A percentile compares a stretch with the other conserved stretches of the same genome.
Evolutionary conservation across 179 eudicot genomes (phyloP).

Genomic region (Nepenthes alata): DNA sequence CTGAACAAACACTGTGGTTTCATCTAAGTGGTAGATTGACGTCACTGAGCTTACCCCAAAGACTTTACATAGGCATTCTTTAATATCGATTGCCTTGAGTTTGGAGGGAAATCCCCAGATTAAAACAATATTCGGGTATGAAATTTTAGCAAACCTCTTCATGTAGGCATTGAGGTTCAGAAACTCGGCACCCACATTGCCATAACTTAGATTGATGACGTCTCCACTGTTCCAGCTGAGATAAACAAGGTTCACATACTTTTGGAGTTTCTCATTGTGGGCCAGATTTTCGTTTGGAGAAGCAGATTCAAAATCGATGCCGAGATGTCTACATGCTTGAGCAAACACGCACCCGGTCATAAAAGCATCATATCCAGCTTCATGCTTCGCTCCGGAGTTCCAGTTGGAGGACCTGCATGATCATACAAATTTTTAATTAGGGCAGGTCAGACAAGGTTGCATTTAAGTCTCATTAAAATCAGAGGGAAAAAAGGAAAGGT

Average conservation of each 20-base stretch:
- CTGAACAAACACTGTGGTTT: slow-evolving; percentile 73
- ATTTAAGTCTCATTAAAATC: too few relatives aligned
- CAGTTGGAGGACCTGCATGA: slow-evolving; percentile 69
- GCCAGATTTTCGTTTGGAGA: slow-evolving; percentile 20
- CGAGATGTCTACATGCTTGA: slow-evolving; percentile 65
- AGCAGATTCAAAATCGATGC: slow-evolving; percentile 27
- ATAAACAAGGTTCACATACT: slow-evolving; percentile 58
- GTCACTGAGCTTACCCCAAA: slow-evolving; percentile 58
- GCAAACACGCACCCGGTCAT: slow-evolving; percentile 97
- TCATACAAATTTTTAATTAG: background rate
- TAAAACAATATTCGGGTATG: slow-evolving; percentile 42
- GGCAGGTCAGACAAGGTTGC: background rate
- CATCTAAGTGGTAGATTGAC: slow-evolving; percentile 54
- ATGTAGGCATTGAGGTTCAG: slow-evolving; percentile 11
- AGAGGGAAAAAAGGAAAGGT: too few relatives aligned
- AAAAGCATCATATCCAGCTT: slow-evolving; percentile 97
- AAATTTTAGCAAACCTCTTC: slow-evolving; percentile 23
- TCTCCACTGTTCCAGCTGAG: slow-evolving; percentile 81
- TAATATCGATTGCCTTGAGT: slow-evolving; percentile 54
- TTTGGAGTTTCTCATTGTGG: slow-evolving; percentile 49
- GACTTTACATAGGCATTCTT: slow-evolving; percentile 39
- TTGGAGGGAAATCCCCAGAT: slow-evolving; percentile 64
- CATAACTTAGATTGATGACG: slow-evolving; percentile 57
- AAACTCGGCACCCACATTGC: slow-evolving; percentile 31
- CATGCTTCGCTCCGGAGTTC: slow-evolving; percentile 96